Percentiles rank a stretch among this genome's conserved stretches.
phyloP scores from a whole-genome alignment of 805 yeast genomes.

The Pichia ethanolica region DNA sequence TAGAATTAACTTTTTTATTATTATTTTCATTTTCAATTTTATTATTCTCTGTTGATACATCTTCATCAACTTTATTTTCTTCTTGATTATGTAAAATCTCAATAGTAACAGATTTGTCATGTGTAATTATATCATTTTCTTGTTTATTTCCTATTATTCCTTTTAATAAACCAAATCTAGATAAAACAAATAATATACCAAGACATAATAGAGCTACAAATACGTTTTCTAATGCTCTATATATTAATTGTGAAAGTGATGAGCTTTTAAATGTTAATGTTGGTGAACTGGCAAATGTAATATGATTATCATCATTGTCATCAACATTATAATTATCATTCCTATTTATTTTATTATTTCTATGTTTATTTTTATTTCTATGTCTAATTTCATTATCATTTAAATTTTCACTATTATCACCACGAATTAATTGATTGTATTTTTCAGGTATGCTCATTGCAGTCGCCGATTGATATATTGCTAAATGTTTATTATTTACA shows the following conservation, averaged over 20 bases:
- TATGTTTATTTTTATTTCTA: background rate
- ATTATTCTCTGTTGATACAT: background rate
- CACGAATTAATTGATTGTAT: background rate
- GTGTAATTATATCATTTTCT: background rate
- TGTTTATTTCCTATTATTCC: conserved; percentile 11
- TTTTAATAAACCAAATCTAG: conserved; percentile 31
- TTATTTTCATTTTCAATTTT: background rate
- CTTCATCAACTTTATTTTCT: conserved; percentile 12
- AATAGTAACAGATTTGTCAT: background rate
- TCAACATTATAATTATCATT: background rate
- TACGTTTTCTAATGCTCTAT: conserved; percentile 40
- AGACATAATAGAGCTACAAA: conserved; percentile 35
- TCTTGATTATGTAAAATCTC: background rate
- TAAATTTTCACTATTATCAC: background rate
- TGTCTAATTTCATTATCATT: background rate
- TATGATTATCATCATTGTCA: background rate
- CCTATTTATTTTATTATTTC: background rate
- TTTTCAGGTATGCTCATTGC: conserved; percentile 5
- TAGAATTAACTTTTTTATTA: background rate
- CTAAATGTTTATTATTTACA: background rate
- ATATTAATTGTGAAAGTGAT: conserved; percentile 18
- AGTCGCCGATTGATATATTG: conserved; percentile 8
- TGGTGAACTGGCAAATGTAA: conserved; percentile 5
- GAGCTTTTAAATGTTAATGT: conserved; percentile 14
- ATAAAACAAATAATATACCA: conserved; percentile 29